Base-by-base conservation (phyloP, 192 early-diverging fungal species). In the Rhizophagus clarus region DNA sequence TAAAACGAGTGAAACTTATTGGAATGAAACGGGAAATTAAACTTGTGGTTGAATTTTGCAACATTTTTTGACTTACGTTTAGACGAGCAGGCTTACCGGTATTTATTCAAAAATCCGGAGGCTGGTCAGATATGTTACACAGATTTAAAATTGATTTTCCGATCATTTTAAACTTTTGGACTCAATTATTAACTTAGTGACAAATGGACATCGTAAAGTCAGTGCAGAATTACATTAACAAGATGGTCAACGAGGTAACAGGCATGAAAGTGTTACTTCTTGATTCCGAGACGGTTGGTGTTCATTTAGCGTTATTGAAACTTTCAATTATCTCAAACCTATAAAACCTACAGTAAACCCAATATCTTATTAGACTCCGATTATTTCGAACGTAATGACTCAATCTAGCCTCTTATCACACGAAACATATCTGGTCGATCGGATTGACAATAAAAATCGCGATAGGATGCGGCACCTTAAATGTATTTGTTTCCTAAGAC, bases 221-320 rank as follows among this genome's bases (percentile, higher is more conserved):
- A 14, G 85, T 91, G 14, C 94, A 98, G 88, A 89, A 89, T 81
- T 99, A 99, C 87, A 90, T 96, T 64, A 92, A 92, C 80, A 97
- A 97, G 85, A 97, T 99, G 92, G 88, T 96, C 72, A 79, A 85
- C 32, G 96, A 98, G 64, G 94, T 95, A 26, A 83, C 90, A 68
- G 97, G 97, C n/a, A 98, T 99, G 97, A 99, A 99, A 84, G 96
- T 99, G 61, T 88, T 99, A 22, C 87, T 99, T 47, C 88, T 99
- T 47, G 98, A 99, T 85, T 83, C 84, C 31, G 95, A 98, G 78
- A 99, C 98, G 80, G 95, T 96, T 89, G 80, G 68, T 67, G 8
- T 56, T 32, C 24, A 34, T 47, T 26, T 61, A 22, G 20, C 83
- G 20, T 11, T 45, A 45, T 63, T 6, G 4, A 17, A 42, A 76